Evolutionary conservation across 352 stramenopile species (phyloP), one percentile per base, ranked within the genome.

Genomic region (Phytophthora boehmeriae): DNA sequence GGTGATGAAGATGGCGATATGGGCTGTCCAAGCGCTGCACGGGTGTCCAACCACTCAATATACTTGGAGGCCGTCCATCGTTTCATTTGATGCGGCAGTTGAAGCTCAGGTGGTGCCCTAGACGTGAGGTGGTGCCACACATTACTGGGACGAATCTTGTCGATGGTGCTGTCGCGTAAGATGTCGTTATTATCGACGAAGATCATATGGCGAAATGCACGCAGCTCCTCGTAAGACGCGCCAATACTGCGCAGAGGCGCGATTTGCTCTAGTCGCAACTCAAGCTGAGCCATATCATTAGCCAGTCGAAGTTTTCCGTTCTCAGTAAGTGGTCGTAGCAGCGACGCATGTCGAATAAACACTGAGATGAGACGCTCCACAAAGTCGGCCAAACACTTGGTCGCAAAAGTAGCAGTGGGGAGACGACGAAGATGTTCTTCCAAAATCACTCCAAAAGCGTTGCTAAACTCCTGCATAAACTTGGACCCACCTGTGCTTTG

Each of bases 51-150:
- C 85, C 85, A 96, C 13, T 90, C 75, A 43, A 96, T 77, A 54
- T 96, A 96, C 63, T 88, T 86, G 28, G 76, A 73, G 23, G 81
- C 75, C 4, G 68, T 86, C 82, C 76, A 91, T 13, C 76, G 75
- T 73, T 90, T 92, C 56, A 83, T 77, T 39, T 92, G 80, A 53
- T 93, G 81, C 25, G 87, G 87, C 13, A 93, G 53, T 66, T 92
- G 80, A 36, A 96, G 54, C 68, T 90, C 86, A 16, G 75, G 54
- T 4, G 86, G 85, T 20, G 73, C 85, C 2, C 86, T 80, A 35
- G 80, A 73, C 25, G 90, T 89, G 50, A 96, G 54, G 43, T 96
- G 83, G 45, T 96, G 87, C 85, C 87, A 96, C 45, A 96, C 83
- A 16, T 93, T 96, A 51, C 83, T 91, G 2, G 87, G 87, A 0